Evolutionary conservation across 805 yeast species (phyloP).

Genomic region (Nakazawaea holstii): DNA sequence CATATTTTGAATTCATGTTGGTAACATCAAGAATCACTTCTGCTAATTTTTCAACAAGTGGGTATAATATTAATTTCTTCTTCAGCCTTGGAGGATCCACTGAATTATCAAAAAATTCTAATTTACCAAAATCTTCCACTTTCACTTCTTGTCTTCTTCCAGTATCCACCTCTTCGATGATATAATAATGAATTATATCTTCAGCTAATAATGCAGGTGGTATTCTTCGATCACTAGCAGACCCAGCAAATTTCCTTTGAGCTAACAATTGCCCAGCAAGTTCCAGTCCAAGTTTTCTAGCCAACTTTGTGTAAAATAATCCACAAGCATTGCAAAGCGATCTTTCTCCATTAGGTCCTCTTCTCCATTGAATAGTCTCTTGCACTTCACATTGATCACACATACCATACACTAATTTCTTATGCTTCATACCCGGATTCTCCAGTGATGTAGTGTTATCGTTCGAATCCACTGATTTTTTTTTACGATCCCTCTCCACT

Average conservation of each 20-base stretch:
- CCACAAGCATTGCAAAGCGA: conserved; percentile 86
- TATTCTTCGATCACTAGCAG: conserved; percentile 1
- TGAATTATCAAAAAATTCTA: not conserved
- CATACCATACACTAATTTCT: conserved; percentile 17
- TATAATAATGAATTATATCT: not conserved
- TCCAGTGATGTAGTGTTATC: not conserved
- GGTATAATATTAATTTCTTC: conserved; percentile 1
- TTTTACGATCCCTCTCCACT: not conserved
- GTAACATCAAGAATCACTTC: not conserved
- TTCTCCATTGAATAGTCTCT: conserved; percentile 80
- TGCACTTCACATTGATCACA: conserved; percentile 35
- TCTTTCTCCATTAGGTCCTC: conserved; percentile 73
- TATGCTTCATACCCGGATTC: conserved; percentile 12
- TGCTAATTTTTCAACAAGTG: conserved; percentile 1
- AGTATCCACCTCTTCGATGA: not conserved
- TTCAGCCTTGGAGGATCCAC: conserved; percentile 6
- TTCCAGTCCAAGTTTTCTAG: conserved; percentile 51
- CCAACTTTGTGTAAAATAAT: conserved; percentile 61
- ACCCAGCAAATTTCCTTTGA: not conserved
- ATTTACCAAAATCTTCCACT: not conserved
- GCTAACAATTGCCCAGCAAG: conserved; percentile 41
- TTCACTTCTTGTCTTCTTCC: not conserved
- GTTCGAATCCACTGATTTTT: not conserved
- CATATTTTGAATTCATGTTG: conserved; percentile 8
- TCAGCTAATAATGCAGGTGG: conserved; percentile 5